A percentile compares a stretch with the other conserved stretches of the same genome.
Conservation (phyloP, 345 rosid species). For the Erysimum cheiranthoides region DNA sequence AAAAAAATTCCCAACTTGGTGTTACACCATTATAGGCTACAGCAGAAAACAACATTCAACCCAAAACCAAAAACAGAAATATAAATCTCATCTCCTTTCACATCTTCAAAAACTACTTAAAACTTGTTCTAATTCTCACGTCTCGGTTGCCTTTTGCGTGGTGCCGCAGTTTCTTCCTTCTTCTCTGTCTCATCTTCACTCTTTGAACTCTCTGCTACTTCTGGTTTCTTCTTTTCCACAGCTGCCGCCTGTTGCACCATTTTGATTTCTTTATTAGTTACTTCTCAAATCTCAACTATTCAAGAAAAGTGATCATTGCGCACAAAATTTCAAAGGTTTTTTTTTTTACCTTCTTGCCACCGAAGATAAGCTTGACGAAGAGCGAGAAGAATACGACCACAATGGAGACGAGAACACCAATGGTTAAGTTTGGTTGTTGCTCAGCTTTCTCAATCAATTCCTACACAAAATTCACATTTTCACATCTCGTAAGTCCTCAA, state of each 20-base stretch:
- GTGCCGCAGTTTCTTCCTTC: constrained; percentile 56
- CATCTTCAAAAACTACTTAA: constrained; percentile 11
- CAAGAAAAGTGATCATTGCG: background rate
- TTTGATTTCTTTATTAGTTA: constrained; percentile 12
- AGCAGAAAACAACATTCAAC: constrained; percentile 25
- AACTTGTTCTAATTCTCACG: constrained; percentile 57
- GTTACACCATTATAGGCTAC: constrained; percentile 25
- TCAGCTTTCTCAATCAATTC: constrained; percentile 81
- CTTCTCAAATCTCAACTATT: background rate
- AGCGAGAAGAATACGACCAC: constrained; percentile 56
- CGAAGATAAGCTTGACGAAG: constrained; percentile 62
- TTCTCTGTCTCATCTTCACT: constrained; percentile 56
- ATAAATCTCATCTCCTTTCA: background rate
- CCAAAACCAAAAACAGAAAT: constrained; percentile 29
- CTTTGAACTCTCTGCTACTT: constrained; percentile 55
- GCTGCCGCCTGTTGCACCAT: constrained; percentile 45
- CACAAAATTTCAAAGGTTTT: background rate
- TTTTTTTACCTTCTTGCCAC: constrained; percentile 68
- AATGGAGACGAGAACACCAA: constrained; percentile 62
- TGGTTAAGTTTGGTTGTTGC: constrained; percentile 67
- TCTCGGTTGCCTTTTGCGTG: constrained; percentile 62
- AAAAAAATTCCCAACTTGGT: constrained; percentile 28
- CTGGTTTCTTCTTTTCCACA: constrained; percentile 51
- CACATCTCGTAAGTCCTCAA: background rate
- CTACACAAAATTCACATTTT: constrained; percentile 41